phyloP scores from a whole-genome alignment of 2,329 filamentous ascomycete genomes.

The Xylariaceae sp. region DNA sequence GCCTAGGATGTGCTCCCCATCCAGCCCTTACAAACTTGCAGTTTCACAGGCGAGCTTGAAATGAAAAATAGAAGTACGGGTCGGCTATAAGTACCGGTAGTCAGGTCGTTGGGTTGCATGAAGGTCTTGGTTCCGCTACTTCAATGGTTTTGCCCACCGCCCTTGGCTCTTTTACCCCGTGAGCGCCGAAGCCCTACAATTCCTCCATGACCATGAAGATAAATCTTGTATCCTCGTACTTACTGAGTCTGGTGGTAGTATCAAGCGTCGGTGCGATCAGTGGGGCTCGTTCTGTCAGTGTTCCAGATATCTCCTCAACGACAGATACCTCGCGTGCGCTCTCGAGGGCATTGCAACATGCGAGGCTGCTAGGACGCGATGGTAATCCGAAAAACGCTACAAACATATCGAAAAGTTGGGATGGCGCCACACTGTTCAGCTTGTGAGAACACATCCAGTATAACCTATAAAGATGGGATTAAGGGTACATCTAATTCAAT shows the following conservation, averaged over 20 bases:
- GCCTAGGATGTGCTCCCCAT: neutral
- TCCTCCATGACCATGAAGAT: constrained; percentile 6
- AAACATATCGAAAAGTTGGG: constrained; percentile 49
- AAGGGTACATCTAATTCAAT: constrained; percentile 17
- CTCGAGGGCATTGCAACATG: constrained; percentile 5
- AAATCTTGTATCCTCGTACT: neutral
- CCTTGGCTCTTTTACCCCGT: neutral
- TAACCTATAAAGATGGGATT: neutral
- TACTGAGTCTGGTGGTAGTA: constrained; percentile 13
- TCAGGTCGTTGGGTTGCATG: neutral
- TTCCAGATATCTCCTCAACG: neutral
- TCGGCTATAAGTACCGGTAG: constrained; percentile 2
- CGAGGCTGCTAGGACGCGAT: constrained; percentile 3
- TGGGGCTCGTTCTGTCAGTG: neutral
- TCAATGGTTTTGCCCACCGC: neutral
- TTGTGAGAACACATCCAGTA: constrained; percentile 33
- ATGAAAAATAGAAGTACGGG: neutral
- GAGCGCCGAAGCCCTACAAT: neutral
- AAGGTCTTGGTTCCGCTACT: no score
- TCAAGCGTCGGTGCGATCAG: neutral
- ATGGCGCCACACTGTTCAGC: constrained; percentile 47
- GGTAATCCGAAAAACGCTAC: constrained; percentile 39
- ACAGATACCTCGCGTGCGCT: constrained; percentile 5
- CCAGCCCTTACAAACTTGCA: neutral
- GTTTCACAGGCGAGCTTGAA: neutral